These are phyloP conservation scores for Vigna reflexopilosa DNA, from an alignment of 306 rosid species.

Conservation along the genomic window DNA sequence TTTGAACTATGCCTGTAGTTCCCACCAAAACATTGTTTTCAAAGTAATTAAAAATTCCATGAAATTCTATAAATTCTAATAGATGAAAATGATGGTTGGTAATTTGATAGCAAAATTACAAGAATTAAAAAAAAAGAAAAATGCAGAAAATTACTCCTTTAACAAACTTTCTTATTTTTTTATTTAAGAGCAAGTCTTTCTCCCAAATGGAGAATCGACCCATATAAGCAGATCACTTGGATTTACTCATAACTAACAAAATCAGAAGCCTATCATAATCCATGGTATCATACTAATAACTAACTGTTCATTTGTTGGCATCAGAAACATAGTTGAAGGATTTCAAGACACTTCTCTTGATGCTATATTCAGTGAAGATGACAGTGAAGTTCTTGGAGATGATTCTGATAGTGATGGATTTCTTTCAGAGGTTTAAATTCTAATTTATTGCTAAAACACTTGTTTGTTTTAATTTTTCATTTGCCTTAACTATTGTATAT, in stretches of 20 bases:
- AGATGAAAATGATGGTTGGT: slow-evolving; percentile 17
- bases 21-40: slow-evolving; percentile 15
- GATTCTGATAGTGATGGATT: slow-evolving; percentile 87
- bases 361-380: slow-evolving; percentile 66
- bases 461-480: slow-evolving; percentile 15
- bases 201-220: no score
- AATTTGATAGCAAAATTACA: not conserved
- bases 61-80: not conserved
- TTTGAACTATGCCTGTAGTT: not conserved
- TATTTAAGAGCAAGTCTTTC: no score
- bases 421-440: slow-evolving; percentile 80
- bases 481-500: slow-evolving; percentile 25
- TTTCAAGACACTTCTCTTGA: slow-evolving; percentile 59
- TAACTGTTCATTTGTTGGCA: not conserved
- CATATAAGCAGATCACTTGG: no score
- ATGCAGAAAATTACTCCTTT: not conserved
- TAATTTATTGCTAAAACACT: slow-evolving; percentile 28
- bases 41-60: not conserved
- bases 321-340: slow-evolving; percentile 57
- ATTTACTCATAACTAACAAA: no score
- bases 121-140: no score
- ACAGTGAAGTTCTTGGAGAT: slow-evolving; percentile 57
- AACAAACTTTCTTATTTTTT: no score
- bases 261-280: no score
- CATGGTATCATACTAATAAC: no score